Conservation (phyloP, 1,139 yeast species). For the Zygoascus sp. region DNA sequence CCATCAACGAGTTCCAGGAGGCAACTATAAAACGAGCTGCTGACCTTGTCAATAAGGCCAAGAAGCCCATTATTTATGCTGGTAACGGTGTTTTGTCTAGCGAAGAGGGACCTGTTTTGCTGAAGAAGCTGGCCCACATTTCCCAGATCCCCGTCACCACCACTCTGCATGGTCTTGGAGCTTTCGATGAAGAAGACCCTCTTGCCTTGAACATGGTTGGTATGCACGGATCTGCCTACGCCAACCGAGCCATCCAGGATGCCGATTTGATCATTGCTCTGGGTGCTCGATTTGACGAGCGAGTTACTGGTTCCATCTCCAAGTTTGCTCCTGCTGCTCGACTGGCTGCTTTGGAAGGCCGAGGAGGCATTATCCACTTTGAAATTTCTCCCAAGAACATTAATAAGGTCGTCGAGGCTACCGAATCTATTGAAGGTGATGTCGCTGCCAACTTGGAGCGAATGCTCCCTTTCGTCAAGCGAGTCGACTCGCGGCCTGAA, state of each 20-base stretch:
- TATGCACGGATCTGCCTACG: conserved; percentile 97
- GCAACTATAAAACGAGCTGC: conserved; percentile 78
- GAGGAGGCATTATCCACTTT: conserved; percentile 96
- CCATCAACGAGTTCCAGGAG: conserved; percentile 70
- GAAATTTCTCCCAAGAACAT: conserved; percentile 95
- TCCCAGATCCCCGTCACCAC: conserved; percentile 95
- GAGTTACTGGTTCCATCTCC: conserved; percentile 83
- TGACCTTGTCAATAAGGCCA: conserved; percentile 68
- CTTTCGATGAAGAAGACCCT: conserved; percentile 86
- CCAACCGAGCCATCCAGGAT: conserved; percentile 86
- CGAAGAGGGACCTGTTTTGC: conserved; percentile 72
- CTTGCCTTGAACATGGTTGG: conserved; percentile 94
- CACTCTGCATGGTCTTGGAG: conserved; percentile 88
- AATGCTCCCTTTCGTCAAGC: conserved; percentile 64
- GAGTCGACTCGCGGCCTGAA: conserved; percentile 59
- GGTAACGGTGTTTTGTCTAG: conserved; percentile 87
- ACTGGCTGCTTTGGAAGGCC: conserved; percentile 76
- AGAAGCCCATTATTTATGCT: conserved; percentile 82
- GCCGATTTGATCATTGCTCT: conserved; percentile 92
- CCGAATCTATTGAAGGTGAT: conserved; percentile 96
- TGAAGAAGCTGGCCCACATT: conserved; percentile 83
- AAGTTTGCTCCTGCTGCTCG: conserved; percentile 94
- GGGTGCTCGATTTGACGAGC: conserved; percentile 97
- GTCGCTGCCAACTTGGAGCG: conserved; percentile 71
- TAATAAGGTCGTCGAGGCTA: conserved; percentile 95